Evolutionary conservation across 495 filamentous ascomycete genomes (phyloP).

Genomic region (Bryoglossum gracile): DNA sequence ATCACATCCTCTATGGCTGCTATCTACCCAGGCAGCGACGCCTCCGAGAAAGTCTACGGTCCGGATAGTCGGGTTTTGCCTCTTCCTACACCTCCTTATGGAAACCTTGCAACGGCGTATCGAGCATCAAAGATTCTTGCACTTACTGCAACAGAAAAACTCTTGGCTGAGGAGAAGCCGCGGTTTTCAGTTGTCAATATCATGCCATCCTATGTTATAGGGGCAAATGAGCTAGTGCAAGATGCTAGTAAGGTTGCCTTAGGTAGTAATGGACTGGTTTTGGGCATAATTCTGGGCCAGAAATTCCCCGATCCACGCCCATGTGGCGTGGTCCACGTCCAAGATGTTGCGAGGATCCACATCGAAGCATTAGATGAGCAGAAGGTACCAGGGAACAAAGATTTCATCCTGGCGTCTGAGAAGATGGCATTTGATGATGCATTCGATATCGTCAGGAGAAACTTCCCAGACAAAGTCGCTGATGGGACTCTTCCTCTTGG

Average conservation of each 20-base stretch:
- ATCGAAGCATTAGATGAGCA: constrained; percentile 7
- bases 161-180: background rate
- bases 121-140: background rate
- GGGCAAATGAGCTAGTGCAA: constrained; percentile 11
- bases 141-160: background rate
- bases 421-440: no score
- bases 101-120: background rate
- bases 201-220: constrained; percentile 10
- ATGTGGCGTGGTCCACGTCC: constrained; percentile 6
- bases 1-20: no score
- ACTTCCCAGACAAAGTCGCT: background rate
- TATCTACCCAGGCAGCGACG: no score
- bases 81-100: no score
- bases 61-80: no score
- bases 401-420: background rate
- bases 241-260: background rate
- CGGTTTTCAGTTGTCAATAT: constrained; percentile 10
- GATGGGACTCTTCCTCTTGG: background rate
- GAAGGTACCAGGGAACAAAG: background rate
- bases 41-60: no score
- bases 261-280: constrained; percentile 13
- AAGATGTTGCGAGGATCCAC: constrained; percentile 15
- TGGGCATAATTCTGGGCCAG: constrained; percentile 11
- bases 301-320: background rate
- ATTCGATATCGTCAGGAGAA: background rate